Conservation (phyloP, 345 rosid species). For the Salix brachista region DNA sequence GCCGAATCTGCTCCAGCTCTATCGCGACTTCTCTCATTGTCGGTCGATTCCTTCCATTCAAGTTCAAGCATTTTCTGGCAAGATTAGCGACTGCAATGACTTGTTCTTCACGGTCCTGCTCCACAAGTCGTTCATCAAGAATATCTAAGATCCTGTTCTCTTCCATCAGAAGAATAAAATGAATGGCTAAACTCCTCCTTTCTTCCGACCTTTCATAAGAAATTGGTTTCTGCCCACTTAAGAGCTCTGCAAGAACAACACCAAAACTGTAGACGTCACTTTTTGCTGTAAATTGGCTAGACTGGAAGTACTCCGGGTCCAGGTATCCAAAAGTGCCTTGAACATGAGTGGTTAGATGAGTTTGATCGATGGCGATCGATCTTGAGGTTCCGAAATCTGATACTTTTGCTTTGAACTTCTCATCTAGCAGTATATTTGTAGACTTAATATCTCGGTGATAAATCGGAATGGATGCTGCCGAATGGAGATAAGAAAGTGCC, state of each 20-base stretch:
- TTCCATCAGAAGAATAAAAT: constrained; percentile 7
- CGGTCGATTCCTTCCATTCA: constrained; percentile 7
- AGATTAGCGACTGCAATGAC: not conserved
- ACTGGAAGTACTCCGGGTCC: constrained; percentile 19
- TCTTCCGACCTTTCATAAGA: not conserved
- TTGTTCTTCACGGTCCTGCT: not conserved
- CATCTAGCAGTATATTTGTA: constrained; percentile 24
- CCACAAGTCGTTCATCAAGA: not conserved
- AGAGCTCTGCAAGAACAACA: constrained; percentile 17
- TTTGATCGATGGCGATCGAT: constrained; percentile 8
- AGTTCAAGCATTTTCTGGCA: constrained; percentile 5
- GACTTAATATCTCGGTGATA: constrained; percentile 20
- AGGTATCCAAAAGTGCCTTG: constrained; percentile 33
- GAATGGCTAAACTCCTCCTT: constrained; percentile 9
- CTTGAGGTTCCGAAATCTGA: constrained; percentile 24
- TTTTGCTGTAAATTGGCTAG: constrained; percentile 15
- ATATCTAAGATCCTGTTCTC: not conserved
- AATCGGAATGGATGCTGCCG: constrained; percentile 11
- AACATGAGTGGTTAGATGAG: constrained; percentile 25
- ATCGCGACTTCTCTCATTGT: constrained; percentile 17
- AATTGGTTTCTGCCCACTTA: constrained; percentile 17
- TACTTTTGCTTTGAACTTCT: constrained; percentile 18
- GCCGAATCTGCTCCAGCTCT: not conserved
- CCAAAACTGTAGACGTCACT: constrained; percentile 30
- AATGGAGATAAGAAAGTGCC: constrained; percentile 20